Evolutionary conservation across 2,329 filamentous ascomycete species (phyloP).

Genomic region (Fusarium transvaalense): DNA sequence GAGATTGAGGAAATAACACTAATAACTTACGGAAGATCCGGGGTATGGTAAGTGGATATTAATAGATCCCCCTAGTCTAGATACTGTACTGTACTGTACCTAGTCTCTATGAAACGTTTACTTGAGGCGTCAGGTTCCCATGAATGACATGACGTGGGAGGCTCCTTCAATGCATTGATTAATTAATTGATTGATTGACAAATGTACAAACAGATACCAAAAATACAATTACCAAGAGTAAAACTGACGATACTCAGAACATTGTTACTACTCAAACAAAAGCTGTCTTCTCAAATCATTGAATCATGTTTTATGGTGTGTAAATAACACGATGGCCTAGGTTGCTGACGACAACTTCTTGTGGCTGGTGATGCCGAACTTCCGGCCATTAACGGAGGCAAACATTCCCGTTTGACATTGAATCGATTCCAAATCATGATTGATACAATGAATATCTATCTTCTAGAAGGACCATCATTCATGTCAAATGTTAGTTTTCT

Average conservation of each 20-base stretch:
- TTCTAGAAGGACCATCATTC: neutral
- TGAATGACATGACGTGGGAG: slow-evolving; percentile 13
- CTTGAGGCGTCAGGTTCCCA: neutral
- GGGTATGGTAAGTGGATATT: slow-evolving; percentile 1
- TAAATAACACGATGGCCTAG: neutral
- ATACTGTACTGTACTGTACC: no score
- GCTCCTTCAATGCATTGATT: slow-evolving; percentile 14
- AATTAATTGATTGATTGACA: neutral
- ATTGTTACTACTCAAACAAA: neutral
- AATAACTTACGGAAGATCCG: neutral
- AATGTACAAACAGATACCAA: neutral
- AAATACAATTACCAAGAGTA: neutral
- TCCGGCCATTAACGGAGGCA: slow-evolving; percentile 18
- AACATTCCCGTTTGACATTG: neutral
- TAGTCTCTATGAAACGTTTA: slow-evolving; percentile 3
- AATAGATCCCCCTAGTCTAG: neutral
- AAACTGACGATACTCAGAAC: no score
- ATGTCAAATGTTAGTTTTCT: neutral
- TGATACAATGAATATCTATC: neutral
- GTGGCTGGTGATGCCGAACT: slow-evolving; percentile 32
- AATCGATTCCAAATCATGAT: neutral
- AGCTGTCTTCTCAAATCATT: neutral
- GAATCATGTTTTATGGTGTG: neutral
- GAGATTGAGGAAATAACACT: neutral
- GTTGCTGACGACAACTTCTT: slow-evolving; percentile 31